Percentiles rank a stretch among this genome's conserved stretches.
Evolutionary conservation across 768 basidiomycete genomes (phyloP).

Genomic region (Russula vinacea): DNA sequence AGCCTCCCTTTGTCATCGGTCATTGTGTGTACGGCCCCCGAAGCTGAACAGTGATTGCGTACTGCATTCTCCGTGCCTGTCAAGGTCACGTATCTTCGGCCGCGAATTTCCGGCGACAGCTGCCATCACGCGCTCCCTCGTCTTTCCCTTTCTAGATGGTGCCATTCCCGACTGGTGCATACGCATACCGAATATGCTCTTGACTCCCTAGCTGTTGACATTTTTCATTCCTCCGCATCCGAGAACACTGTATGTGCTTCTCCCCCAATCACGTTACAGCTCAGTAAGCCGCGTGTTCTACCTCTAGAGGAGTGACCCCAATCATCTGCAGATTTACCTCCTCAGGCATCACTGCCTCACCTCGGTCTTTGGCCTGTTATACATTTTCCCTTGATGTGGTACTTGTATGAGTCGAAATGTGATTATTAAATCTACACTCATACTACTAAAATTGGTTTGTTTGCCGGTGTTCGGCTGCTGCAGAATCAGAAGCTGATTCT

Average conservation of each 20-base stretch:
- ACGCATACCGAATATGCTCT: slow-evolving; percentile 16
- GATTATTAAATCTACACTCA: not conserved
- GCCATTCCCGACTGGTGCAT: slow-evolving; percentile 11
- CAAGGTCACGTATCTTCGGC: slow-evolving; percentile 15
- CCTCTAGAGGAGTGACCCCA: not conserved
- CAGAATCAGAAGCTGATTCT: not conserved
- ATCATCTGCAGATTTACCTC: not conserved
- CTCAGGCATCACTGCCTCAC: no score
- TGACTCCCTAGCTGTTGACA: slow-evolving; percentile 9
- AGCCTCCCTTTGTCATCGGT: no score
- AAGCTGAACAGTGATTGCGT: slow-evolving; percentile 2
- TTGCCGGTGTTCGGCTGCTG: not conserved
- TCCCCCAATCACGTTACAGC: not conserved
- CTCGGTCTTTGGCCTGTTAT: no score
- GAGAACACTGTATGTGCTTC: not conserved
- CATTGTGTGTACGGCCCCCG: not conserved
- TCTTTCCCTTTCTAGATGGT: slow-evolving; percentile 14
- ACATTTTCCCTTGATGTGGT: not conserved
- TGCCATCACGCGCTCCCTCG: slow-evolving; percentile 24
- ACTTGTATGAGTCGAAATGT: not conserved
- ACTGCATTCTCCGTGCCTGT: slow-evolving; percentile 9
- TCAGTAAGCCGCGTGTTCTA: slow-evolving; percentile 7
- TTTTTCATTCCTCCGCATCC: slow-evolving; percentile 7
- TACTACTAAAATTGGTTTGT: not conserved
- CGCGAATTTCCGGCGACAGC: slow-evolving; percentile 25